Percentiles rank a stretch among this genome's conserved stretches.
These are phyloP conservation scores for Penicillium nucicola DNA, from an alignment of 495 filamentous ascomycete genomes.

Conservation along the genomic window DNA sequence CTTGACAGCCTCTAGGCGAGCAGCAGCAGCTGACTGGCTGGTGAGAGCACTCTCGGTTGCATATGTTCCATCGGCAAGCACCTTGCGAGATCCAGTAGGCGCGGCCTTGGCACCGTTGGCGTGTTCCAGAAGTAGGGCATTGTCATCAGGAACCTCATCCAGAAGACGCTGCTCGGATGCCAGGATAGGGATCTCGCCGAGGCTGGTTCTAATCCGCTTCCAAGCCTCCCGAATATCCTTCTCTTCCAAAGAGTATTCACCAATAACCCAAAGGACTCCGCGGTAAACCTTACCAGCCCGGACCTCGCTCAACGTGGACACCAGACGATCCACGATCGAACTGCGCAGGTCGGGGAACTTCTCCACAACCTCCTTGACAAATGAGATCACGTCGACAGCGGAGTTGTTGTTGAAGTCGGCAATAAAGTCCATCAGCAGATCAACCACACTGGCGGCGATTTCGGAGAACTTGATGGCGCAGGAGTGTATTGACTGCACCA, in stretches of 20 bases:
- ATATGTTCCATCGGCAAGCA: slow-evolving; percentile 95
- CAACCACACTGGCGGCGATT: slow-evolving; percentile 94
- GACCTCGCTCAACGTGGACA: slow-evolving; percentile 88
- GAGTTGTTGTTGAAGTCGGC: slow-evolving; percentile 96
- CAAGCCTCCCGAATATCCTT: slow-evolving; percentile 94
- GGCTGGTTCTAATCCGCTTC: slow-evolving; percentile 89
- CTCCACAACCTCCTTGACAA: slow-evolving; percentile 98
- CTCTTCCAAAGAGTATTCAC: slow-evolving; percentile 92
- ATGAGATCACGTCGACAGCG: slow-evolving; percentile 95
- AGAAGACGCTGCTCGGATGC: slow-evolving; percentile 92
- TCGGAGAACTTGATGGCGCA: slow-evolving; percentile 99
- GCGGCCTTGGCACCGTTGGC: slow-evolving; percentile 76
- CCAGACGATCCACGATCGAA: slow-evolving; percentile 82
- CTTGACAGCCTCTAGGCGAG: slow-evolving; percentile 94
- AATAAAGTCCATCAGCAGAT: slow-evolving; percentile 98
- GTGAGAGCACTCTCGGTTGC: slow-evolving; percentile 96
- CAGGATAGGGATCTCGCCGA: slow-evolving; percentile 96
- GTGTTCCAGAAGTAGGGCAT: slow-evolving; percentile 63
- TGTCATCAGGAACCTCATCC: slow-evolving; percentile 72
- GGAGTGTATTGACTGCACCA: slow-evolving; percentile 96
- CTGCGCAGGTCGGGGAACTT: slow-evolving; percentile 89
- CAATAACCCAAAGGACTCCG: slow-evolving; percentile 95
- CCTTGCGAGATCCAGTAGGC: slow-evolving; percentile 81
- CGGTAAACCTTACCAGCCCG: slow-evolving; percentile 97
- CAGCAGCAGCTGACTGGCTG: slow-evolving; percentile 82